Evolutionary conservation across 352 stramenopile genomes (phyloP).

Genomic region (Globisporangium acanthophoron): DNA sequence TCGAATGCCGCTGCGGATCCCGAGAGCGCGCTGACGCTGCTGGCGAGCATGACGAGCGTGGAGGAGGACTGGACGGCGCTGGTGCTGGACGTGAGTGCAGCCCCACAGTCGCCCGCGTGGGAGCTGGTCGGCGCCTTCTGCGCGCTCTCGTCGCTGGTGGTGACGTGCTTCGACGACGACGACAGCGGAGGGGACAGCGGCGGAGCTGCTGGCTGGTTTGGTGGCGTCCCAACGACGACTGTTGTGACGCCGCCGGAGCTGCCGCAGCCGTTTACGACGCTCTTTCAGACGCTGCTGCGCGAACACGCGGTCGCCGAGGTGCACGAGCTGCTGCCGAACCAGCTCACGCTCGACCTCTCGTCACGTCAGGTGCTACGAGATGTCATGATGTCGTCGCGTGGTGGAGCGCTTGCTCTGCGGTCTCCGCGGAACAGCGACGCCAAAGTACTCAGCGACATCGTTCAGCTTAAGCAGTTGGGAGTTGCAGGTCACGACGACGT

Average conservation of each 20-base stretch:
- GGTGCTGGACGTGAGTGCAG: conserved; percentile 31
- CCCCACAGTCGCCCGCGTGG: neutral
- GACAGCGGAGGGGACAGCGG: neutral
- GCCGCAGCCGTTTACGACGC: conserved; percentile 33
- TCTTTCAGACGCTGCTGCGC: conserved; percentile 36
- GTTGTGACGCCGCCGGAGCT: conserved; percentile 3
- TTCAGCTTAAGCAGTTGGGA: conserved; percentile 32
- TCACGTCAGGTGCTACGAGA: conserved; percentile 15
- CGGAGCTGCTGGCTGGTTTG: neutral
- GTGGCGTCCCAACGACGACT: neutral
- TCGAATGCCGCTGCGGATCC: neutral
- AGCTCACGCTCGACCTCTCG: conserved; percentile 53
- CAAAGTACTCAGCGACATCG: conserved; percentile 21
- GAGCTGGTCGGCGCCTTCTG: conserved; percentile 39
- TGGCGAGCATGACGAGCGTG: conserved; percentile 32
- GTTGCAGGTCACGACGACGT: conserved; percentile 12
- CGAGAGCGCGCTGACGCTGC: conserved; percentile 24
- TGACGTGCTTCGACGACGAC: conserved; percentile 30
- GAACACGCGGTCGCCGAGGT: conserved; percentile 47
- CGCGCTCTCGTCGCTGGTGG: conserved; percentile 58
- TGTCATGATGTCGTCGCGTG: neutral
- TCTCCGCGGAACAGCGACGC: neutral
- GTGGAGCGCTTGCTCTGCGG: conserved; percentile 1
- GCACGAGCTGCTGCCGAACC: conserved; percentile 50
- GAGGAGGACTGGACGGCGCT: conserved; percentile 56